Conservation (phyloP, 805 yeast species). For the Groenewaldozyma tartarivorans region DNA sequence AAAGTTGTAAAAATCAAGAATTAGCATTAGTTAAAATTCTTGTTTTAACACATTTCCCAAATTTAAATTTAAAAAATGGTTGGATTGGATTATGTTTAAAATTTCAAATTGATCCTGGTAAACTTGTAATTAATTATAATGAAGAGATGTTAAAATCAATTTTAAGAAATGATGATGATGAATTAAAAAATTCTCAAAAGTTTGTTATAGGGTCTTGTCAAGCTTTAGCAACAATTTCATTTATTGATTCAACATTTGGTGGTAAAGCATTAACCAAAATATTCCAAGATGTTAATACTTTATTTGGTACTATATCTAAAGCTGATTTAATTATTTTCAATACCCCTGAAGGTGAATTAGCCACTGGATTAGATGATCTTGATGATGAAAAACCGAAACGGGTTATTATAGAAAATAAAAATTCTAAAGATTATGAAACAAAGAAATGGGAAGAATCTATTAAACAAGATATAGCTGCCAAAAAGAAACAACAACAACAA, state of each 20-base stretch:
- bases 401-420: conserved; percentile 45
- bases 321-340: conserved; percentile 55
- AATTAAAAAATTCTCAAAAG: conserved; percentile 13
- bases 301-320: conserved; percentile 35
- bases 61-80: conserved; percentile 36
- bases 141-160: conserved; percentile 20
- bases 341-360: conserved; percentile 60
- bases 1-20: neutral
- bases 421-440: conserved; percentile 76
- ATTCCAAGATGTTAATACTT: neutral
- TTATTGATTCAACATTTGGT: conserved; percentile 36
- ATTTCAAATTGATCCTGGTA: conserved; percentile 56
- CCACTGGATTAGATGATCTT: conserved; percentile 25
- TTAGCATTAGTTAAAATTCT: conserved; percentile 20
- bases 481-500: conserved; percentile 27
- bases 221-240: conserved; percentile 36
- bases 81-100: conserved; percentile 74
- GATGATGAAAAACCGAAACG: conserved; percentile 22
- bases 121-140: conserved; percentile 31
- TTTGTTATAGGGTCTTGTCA: conserved; percentile 17
- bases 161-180: conserved; percentile 21
- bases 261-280: conserved; percentile 13
- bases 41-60: conserved; percentile 36
- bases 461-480: conserved; percentile 60
- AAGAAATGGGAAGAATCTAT: conserved; percentile 83